A percentile compares a stretch with the other conserved stretches of the same genome.
phyloP scores from a whole-genome alignment of 306 rosid genomes.

The Castanea crenata region DNA sequence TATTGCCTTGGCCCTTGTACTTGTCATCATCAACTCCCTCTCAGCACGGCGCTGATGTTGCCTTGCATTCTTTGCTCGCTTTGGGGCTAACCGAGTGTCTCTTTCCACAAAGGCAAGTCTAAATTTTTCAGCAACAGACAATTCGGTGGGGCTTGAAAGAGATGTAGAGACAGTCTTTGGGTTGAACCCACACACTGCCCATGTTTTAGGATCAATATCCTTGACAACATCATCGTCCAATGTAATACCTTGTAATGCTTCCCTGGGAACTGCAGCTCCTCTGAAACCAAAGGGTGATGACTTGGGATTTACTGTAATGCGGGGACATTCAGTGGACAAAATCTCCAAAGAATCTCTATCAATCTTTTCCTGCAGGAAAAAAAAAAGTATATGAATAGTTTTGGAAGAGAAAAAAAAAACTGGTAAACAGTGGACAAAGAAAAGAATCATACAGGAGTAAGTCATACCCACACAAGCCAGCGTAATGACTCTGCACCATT shows the following conservation, averaged over 20 bases:
- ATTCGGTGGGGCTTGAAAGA: conserved; percentile 39
- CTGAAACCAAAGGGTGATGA: conserved; percentile 61
- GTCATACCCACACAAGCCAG: conserved; percentile 88
- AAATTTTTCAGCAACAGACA: conserved; percentile 86
- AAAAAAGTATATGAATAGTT: neutral
- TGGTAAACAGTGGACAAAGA: neutral
- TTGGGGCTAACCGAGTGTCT: conserved; percentile 79
- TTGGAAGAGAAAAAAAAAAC: neutral
- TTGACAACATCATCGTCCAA: conserved; percentile 53
- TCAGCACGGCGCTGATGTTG: conserved; percentile 83
- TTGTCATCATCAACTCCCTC: conserved; percentile 64
- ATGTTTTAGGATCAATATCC: conserved; percentile 70
- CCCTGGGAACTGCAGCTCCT: conserved; percentile 61
- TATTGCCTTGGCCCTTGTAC: conserved; percentile 67
- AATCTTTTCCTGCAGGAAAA: conserved; percentile 64
- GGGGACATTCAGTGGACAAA: conserved; percentile 71
- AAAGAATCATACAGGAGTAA: neutral
- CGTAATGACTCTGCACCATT: conserved; percentile 69
- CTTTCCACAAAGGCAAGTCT: conserved; percentile 91
- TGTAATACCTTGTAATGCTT: conserved; percentile 57
- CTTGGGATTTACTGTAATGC: conserved; percentile 72
- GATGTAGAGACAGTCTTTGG: conserved; percentile 29
- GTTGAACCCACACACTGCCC: conserved; percentile 54
- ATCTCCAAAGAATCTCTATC: conserved; percentile 63
- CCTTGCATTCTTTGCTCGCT: conserved; percentile 89